Percentiles rank a stretch among this genome's conserved stretches.
Evolutionary conservation across 2,329 filamentous ascomycete genomes (phyloP).

Genomic region (Huntiella moniliformis): DNA sequence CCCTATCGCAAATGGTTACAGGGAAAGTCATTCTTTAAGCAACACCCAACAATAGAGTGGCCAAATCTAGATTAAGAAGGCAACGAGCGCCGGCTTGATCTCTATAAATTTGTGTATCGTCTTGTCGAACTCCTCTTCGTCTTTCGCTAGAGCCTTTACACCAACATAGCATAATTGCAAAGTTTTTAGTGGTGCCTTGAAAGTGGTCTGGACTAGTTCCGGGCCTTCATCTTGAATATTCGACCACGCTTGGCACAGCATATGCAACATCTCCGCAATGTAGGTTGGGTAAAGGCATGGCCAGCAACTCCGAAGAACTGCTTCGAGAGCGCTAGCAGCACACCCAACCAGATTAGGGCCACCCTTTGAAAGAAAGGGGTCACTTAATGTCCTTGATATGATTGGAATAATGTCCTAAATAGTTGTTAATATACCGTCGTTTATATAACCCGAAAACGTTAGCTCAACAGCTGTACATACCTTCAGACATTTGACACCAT

Average conservation of each 20-base stretch:
- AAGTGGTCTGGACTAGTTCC: too few relatives aligned
- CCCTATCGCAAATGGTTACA: slow-evolving; percentile 87
- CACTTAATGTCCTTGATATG: slow-evolving; percentile 42
- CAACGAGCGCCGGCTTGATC: background rate
- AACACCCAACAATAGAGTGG: slow-evolving; percentile 42
- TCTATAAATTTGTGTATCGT: background rate
- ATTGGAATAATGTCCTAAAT: slow-evolving; percentile 46
- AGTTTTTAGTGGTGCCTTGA: too few relatives aligned
- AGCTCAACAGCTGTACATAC: slow-evolving; percentile 20
- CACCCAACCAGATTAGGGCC: slow-evolving; percentile 32
- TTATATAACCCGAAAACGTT: background rate
- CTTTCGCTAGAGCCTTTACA: background rate
- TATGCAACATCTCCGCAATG: slow-evolving; percentile 31
- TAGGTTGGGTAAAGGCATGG: slow-evolving; percentile 38
- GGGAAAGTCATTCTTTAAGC: slow-evolving; percentile 92
- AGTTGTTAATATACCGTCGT: background rate
- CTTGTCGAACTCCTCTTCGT: slow-evolving; percentile 5
- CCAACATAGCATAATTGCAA: too few relatives aligned
- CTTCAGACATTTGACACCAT: slow-evolving; percentile 49
- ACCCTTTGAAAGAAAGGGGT: slow-evolving; percentile 43
- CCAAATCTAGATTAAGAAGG: slow-evolving; percentile 3
- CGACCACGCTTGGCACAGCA: slow-evolving; percentile 43
- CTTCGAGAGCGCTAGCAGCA: slow-evolving; percentile 34
- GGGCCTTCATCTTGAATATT: slow-evolving; percentile 24
- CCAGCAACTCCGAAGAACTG: slow-evolving; percentile 46